Evolutionary conservation across 108 stramenopile species (phyloP).

Genomic region (Cyclotella choctawhatcheeana): DNA sequence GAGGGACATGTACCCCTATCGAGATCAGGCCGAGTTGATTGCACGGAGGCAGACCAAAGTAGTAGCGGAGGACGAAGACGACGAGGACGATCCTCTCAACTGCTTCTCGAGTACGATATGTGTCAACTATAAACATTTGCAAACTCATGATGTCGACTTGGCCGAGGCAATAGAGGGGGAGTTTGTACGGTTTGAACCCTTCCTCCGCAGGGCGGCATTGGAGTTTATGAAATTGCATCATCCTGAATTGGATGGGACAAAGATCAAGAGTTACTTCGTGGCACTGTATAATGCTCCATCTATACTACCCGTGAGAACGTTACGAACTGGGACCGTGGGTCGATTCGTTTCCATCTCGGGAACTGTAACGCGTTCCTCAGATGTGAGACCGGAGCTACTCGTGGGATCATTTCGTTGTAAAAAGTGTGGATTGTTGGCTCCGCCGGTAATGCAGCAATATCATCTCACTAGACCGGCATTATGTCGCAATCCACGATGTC

Average conservation of each 20-base stretch:
- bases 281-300: conserved; percentile 80
- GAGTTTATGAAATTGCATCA: conserved; percentile 63
- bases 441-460: conserved; percentile 92
- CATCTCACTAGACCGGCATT: conserved; percentile 96
- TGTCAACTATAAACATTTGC: conserved; percentile 74
- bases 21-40: conserved; percentile 71
- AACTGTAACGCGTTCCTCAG: conserved; percentile 96
- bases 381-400: conserved; percentile 98
- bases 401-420: conserved; percentile 92
- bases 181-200: conserved; percentile 88
- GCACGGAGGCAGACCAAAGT: conserved; percentile 51
- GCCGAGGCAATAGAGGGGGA: conserved; percentile 87
- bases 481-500: conserved; percentile 94
- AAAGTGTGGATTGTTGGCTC: conserved; percentile 88
- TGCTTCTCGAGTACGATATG: conserved; percentile 76
- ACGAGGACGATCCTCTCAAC: conserved; percentile 16
- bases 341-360: conserved; percentile 77
- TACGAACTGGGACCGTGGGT: conserved; percentile 85
- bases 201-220: conserved; percentile 64
- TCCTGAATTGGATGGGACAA: conserved; percentile 56
- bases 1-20: conserved; percentile 67
- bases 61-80: conserved; percentile 36
- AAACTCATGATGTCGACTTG: conserved; percentile 68
- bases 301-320: conserved; percentile 66
- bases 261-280: conserved; percentile 69